Evolutionary conservation across 208 protist species (phyloP).

Genomic region (Crithidia fasciculata): DNA sequence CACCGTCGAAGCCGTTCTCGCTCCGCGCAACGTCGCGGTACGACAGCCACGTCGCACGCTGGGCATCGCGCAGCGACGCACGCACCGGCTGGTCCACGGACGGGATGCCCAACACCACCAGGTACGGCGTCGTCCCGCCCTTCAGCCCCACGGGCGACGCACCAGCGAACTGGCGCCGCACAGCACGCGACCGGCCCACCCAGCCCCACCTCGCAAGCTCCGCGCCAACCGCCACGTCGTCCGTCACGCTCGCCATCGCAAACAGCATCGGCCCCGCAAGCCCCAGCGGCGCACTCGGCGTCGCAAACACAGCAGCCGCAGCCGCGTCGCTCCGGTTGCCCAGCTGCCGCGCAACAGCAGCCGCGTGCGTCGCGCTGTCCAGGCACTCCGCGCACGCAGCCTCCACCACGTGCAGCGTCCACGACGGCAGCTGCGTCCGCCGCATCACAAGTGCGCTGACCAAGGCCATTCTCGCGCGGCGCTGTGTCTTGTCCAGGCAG

Average conservation of each 20-base stretch:
- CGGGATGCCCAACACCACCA: slow-evolving; percentile 16
- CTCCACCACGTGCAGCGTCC: not conserved
- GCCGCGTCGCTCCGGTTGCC: not conserved
- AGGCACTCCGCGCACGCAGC: not conserved
- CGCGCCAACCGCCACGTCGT: slow-evolving; percentile 14
- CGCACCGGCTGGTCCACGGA: slow-evolving; percentile 11
- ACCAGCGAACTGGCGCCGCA: slow-evolving; percentile 17
- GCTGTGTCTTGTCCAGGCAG: not conserved
- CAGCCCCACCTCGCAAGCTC: slow-evolving; percentile 20
- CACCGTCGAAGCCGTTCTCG: slow-evolving; percentile 9
- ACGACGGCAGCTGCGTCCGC: not conserved
- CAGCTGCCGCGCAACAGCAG: slow-evolving; percentile 5
- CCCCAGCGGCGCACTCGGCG: slow-evolving; percentile 11
- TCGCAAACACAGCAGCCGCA: slow-evolving; percentile 8
- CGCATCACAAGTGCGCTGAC: not conserved
- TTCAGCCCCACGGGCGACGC: slow-evolving; percentile 1
- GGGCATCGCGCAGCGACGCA: slow-evolving; percentile 5
- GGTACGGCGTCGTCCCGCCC: slow-evolving; percentile 18
- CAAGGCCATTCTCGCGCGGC: not conserved
- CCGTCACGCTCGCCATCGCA: slow-evolving; percentile 29
- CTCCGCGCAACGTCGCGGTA: slow-evolving; percentile 7
- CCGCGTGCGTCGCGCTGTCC: slow-evolving; percentile 8
- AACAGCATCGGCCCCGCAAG: slow-evolving; percentile 22
- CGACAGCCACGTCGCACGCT: slow-evolving; percentile 1
- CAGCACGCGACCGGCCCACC: slow-evolving; percentile 4